Evolutionary conservation across 1,284 basidiomycete genomes (phyloP).

Genomic region (Malassezia japonica): DNA sequence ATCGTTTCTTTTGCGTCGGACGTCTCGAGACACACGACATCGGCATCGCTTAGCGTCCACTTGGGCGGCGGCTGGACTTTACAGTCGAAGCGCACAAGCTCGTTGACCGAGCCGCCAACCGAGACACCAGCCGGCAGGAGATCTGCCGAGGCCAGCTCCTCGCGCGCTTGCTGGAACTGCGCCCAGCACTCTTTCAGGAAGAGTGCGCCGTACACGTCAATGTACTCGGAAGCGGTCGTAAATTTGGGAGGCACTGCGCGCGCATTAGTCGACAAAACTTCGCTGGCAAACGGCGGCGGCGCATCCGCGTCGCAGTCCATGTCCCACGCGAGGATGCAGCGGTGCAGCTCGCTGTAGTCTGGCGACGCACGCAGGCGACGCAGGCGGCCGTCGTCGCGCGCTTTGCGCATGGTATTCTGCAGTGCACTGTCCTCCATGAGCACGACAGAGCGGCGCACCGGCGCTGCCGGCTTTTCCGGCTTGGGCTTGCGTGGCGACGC

Average conservation of each 20-base stretch:
- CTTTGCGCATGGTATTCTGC: slow-evolving; percentile 23
- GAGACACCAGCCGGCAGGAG: not conserved
- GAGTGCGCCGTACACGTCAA: slow-evolving; percentile 71
- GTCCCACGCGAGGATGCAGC: slow-evolving; percentile 75
- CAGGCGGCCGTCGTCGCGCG: slow-evolving; percentile 29
- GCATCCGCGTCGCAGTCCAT: slow-evolving; percentile 59
- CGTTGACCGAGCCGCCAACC: slow-evolving; percentile 13
- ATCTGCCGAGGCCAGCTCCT: slow-evolving; percentile 52
- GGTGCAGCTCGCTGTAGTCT: slow-evolving; percentile 69
- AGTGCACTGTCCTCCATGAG: slow-evolving; percentile 55
- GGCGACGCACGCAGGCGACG: slow-evolving; percentile 67
- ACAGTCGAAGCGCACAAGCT: slow-evolving; percentile 59
- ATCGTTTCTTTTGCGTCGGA: not conserved
- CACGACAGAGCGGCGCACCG: slow-evolving; percentile 58
- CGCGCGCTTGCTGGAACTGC: slow-evolving; percentile 64
- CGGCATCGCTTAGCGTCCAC: slow-evolving; percentile 4
- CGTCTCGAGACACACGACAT: slow-evolving; percentile 8
- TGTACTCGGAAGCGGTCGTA: slow-evolving; percentile 61
- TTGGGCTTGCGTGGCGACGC: slow-evolving; percentile 39
- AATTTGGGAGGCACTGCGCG: slow-evolving; percentile 57
- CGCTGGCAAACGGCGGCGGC: slow-evolving; percentile 53
- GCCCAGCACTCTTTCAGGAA: slow-evolving; percentile 85
- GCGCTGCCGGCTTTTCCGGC: slow-evolving; percentile 53
- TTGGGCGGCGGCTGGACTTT: not conserved
- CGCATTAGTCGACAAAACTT: not conserved